Evolutionary conservation across 1,284 basidiomycete genomes (phyloP), one percentile per base, ranked within the genome.

Genomic region (Inonotus obliquus): DNA sequence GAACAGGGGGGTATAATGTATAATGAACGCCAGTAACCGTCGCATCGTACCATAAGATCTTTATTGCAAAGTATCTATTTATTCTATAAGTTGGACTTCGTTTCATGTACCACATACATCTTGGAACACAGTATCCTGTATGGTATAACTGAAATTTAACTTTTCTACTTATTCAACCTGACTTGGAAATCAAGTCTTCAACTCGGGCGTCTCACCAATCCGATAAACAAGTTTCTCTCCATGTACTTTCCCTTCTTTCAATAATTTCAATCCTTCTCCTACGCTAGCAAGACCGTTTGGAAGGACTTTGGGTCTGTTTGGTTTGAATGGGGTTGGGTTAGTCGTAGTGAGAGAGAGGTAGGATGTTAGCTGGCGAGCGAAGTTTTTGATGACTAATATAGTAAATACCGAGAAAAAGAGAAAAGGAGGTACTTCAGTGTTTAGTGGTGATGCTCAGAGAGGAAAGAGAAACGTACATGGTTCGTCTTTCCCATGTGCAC

Each of bases 161-260:
- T n/a, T n/a, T n/a, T n/a, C n/a, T n/a, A n/a, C n/a, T n/a, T n/a
- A n/a, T n/a, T n/a, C n/a, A n/a, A n/a, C n/a, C n/a, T n/a, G n/a
- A n/a, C n/a, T n/a, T n/a, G 9, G 9, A 32, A 32, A 32, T 32
- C 32, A 32, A 32, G 32, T 9, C 47, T 49, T 23, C 13, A 58
- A 17, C 19, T 35, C 56, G 19, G 64, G 64, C n/a, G 70, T 72
- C 25, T 73, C 72, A 27, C 55, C 62, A 52, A 73, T 66, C 4
- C 66, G 59, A 60, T 73, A 74, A 51, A 75, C 74, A 1, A 75
- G 66, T 66, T 75, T 75, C 57, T 70, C 68, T 11, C 69, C 70
- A 29, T 60, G 59, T 39, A 64, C 72, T 52, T 70, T 68, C 38
- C 65, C 64, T 27, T 65, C 61, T 54, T 68, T 54, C 41, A 71